A percentile compares a stretch with the other conserved stretches of the same genome.
Evolutionary conservation across 2,329 filamentous ascomycete genomes (phyloP).

Genomic region (Fusarium pininemorale): DNA sequence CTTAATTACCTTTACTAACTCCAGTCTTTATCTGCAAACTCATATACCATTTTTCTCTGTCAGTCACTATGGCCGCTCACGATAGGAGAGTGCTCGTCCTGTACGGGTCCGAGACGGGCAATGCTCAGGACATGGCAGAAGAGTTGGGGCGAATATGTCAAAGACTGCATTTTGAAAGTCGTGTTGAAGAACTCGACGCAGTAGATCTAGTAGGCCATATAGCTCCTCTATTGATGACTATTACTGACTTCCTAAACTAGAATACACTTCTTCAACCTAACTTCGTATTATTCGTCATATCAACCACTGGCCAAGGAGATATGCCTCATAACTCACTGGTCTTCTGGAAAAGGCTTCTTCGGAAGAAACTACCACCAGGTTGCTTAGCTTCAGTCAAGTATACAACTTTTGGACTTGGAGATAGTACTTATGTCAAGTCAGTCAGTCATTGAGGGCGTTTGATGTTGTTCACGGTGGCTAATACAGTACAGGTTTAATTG

Average conservation of each 20-base stretch:
- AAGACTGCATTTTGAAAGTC: conserved; percentile 80
- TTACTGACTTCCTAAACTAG: conserved; percentile 48
- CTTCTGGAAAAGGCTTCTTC: conserved; percentile 87
- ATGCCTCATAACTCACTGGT: conserved; percentile 82
- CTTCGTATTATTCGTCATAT: conserved; percentile 81
- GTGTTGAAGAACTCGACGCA: conserved; percentile 79
- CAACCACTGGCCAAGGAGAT: conserved; percentile 95
- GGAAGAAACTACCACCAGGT: conserved; percentile 77
- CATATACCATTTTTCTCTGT: neutral
- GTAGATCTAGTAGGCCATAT: conserved; percentile 73
- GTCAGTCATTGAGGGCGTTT: conserved; percentile 45
- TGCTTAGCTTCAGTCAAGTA: conserved; percentile 77
- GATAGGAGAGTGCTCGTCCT: conserved; percentile 71
- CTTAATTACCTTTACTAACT: neutral
- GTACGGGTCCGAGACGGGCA: conserved; percentile 96
- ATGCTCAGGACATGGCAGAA: conserved; percentile 88
- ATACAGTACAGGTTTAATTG: conserved; percentile 78
- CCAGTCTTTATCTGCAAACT: neutral
- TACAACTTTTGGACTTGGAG: conserved; percentile 89
- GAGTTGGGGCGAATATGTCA: conserved; percentile 80
- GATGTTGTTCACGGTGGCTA: neutral
- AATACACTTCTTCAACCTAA: conserved; percentile 59
- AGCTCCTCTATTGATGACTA: neutral
- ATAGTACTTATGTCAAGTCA: conserved; percentile 92
- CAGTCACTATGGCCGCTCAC: conserved; percentile 38